Base-by-base conservation (phyloP, 441 rosid genomes). In the Euphorbia celastroides region DNA sequence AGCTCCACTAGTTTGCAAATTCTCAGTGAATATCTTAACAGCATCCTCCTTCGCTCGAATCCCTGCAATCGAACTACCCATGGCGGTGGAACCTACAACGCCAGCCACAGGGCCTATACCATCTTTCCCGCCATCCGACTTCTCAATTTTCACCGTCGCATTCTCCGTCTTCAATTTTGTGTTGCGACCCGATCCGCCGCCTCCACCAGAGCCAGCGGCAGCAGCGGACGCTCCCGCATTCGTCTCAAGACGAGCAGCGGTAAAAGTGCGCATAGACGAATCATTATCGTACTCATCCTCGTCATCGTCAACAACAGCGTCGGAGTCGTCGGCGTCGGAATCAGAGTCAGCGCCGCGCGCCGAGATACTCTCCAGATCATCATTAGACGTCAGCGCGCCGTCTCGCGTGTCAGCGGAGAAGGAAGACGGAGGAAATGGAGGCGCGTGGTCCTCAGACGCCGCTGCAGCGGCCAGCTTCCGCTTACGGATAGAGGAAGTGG, bases 321-420 rank as follows among this genome's bases (percentile, higher is more conserved):
- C 96, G 2, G 96, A 87, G 38, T 89, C 98, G 5, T 86, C 97
- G 14, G 88, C 88, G 64, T 90, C 98, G 22, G 97, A 90, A 56
- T 93, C 98, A 5, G 91, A 60, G 68, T 83, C 85, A 0, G 80
- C 94, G 7, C 88, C 96, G 36, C 95, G 93, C 7, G 96, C 98
- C 9, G 99, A 95, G 71, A 95, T 87, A 81, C 96, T 92, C 86
- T 92, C 98, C 59, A 94, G 96, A 78, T 94, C 99, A 61, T 94
- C 99, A 60, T 90, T 89, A 64, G 97, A 86, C 48, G 96, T 88
- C 42, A 93, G 70, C 2, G 96, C 91, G 27, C 97, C 96, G 72
- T 92, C 97, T 19, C 98, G 93, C 16, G 98, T 92, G 75, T 88
- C 97, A 4, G 96, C 92, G 32, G 98, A 90, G 79, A 90, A 81